Evolutionary conservation across 2,329 filamentous ascomycete genomes (phyloP).

Genomic region (Stachybotrys echinatus): DNA sequence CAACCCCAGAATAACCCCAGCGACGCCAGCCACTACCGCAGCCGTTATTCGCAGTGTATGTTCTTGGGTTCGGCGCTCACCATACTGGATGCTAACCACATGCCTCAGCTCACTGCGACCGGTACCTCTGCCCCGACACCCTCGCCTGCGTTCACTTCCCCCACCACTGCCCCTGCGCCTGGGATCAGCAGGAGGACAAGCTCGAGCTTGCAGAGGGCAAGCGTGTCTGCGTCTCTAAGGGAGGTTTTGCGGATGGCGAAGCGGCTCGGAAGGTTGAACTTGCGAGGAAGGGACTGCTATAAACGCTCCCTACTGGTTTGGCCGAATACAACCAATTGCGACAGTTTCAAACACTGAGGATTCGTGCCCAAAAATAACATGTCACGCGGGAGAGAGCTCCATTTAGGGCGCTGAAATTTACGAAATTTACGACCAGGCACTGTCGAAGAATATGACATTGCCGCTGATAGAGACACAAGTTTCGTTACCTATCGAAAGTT

Average conservation of each 20-base stretch:
- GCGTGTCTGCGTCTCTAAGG: conserved; percentile 68
- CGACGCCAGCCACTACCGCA: conserved; percentile 75
- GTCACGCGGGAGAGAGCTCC: too few relatives aligned
- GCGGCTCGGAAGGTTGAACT: conserved; percentile 72
- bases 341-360: too few relatives aligned
- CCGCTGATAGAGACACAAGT: too few relatives aligned
- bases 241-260: conserved; percentile 68
- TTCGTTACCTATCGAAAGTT: too few relatives aligned
- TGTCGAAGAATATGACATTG: too few relatives aligned
- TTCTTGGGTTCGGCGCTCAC: conserved; percentile 3
- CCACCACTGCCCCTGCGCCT: conserved; percentile 93
- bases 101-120: conserved; percentile 70
- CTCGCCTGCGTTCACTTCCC: conserved; percentile 94
- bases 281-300: conserved; percentile 73
- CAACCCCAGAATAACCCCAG: conserved; percentile 76
- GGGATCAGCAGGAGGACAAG: conserved; percentile 71
- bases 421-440: background rate
- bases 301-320: conserved; percentile 3
- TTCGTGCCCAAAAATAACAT: too few relatives aligned
- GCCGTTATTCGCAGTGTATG: conserved; percentile 63
- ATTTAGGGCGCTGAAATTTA: background rate
- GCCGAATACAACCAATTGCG: too few relatives aligned
- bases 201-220: conserved; percentile 68
- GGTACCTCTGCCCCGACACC: conserved; percentile 92
- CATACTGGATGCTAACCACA: background rate